These are phyloP conservation scores for Dalechampia spathulata DNA, from an alignment of 441 rosid genomes.

Conservation along the genomic window DNA sequence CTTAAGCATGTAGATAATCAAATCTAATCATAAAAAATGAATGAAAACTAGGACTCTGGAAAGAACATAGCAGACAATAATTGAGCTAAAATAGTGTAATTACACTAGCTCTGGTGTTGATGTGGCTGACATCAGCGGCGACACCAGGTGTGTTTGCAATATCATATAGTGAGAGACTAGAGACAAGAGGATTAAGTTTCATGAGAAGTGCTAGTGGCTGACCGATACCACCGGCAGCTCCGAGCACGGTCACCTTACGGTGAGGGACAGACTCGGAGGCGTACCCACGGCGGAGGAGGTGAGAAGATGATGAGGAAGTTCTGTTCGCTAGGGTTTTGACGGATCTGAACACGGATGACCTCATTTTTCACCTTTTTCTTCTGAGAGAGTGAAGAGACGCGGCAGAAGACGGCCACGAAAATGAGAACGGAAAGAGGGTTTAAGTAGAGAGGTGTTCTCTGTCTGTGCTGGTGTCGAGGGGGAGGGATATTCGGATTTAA, in stretches of 20 bases:
- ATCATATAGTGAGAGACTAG: constrained; percentile 70
- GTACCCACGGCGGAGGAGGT: constrained; percentile 47
- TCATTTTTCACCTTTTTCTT: constrained; percentile 17
- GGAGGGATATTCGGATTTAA: no score
- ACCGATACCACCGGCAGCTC: constrained; percentile 95
- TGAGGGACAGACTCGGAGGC: constrained; percentile 53
- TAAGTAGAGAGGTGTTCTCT: no score
- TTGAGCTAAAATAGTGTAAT: no score
- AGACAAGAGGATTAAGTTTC: constrained; percentile 92
- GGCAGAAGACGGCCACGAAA: no score
- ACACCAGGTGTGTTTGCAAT: constrained; percentile 88
- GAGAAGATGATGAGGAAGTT: constrained; percentile 23
- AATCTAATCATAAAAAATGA: neutral
- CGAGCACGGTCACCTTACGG: constrained; percentile 76
- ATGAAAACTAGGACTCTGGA: no score
- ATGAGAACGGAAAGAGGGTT: no score
- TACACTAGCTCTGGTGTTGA: constrained; percentile 86
- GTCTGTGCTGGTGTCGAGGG: no score
- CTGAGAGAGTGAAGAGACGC: no score
- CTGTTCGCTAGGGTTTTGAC: constrained; percentile 36
- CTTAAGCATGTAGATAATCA: no score
- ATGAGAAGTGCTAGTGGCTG: constrained; percentile 89
- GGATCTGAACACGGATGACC: constrained; percentile 27
- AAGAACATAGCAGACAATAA: no score
- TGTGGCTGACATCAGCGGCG: constrained; percentile 89